Percentiles rank a stretch among this genome's conserved stretches.
phyloP scores from a whole-genome alignment of 257 asterid species.

The Solanum chmielewskii region DNA sequence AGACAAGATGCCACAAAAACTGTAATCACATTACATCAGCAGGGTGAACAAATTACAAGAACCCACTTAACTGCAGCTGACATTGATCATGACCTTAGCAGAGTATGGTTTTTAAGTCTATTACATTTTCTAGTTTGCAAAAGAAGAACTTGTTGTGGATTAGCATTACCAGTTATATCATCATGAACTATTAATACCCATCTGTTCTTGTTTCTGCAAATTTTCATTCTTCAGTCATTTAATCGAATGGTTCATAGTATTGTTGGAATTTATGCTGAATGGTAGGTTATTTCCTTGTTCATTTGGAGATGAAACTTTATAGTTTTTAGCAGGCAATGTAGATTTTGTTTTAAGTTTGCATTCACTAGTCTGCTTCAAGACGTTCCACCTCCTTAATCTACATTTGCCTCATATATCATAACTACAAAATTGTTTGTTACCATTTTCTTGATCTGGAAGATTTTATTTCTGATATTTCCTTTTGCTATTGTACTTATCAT shows the following conservation, averaged over 20 bases:
- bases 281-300: background rate
- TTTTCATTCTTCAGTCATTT: background rate
- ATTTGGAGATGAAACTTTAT: background rate
- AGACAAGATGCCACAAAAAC: constrained; percentile 89
- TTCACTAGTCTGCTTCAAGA: background rate
- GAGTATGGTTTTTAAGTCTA: constrained; percentile 38
- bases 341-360: background rate
- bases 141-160: background rate
- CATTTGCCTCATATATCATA: background rate
- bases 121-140: background rate
- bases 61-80: constrained; percentile 81
- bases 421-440: background rate
- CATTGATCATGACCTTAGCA: constrained; percentile 79
- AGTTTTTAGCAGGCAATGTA: background rate
- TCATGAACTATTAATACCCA: background rate
- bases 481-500: background rate
- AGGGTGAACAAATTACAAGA: constrained; percentile 84
- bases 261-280: background rate
- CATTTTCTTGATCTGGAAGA: background rate
- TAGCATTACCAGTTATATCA: background rate
- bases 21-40: constrained; percentile 72
- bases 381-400: background rate
- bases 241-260: background rate
- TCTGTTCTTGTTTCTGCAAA: background rate
- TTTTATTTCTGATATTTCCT: background rate